Conservation (phyloP, 495 filamentous ascomycete genomes). For the Tuber magnatum region DNA sequence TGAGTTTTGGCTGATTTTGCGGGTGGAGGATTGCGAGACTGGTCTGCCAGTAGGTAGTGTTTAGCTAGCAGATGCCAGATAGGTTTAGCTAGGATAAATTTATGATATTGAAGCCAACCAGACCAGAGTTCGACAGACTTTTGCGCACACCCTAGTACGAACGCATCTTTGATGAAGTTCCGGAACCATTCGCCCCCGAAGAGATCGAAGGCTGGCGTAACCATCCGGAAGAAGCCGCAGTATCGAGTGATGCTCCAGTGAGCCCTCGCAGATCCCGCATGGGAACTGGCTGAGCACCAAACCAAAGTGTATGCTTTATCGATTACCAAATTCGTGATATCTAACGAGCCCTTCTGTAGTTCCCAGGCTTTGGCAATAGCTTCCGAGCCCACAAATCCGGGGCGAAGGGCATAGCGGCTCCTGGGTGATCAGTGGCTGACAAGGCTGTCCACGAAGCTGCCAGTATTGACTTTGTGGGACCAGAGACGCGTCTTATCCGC, state of each 20-base stretch:
- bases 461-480: conserved; percentile 79
- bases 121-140: too few relatives aligned
- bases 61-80: too few relatives aligned
- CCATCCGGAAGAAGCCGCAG: conserved; percentile 70
- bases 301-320: background rate
- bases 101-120: too few relatives aligned
- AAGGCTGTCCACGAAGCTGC: conserved; percentile 73
- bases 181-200: conserved; percentile 67
- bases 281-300: conserved; percentile 2
- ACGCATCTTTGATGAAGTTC: conserved; percentile 84
- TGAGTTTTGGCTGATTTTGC: too few relatives aligned
- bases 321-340: background rate
- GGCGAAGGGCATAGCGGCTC: conserved; percentile 84
- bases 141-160: too few relatives aligned
- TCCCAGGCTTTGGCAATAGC: conserved; percentile 97
- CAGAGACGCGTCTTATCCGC: conserved; percentile 80
- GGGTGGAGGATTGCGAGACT: too few relatives aligned
- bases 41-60: too few relatives aligned
- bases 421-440: conserved; percentile 89
- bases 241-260: conserved; percentile 92
- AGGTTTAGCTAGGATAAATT: too few relatives aligned
- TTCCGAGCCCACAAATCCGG: conserved; percentile 82
- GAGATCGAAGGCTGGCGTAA: conserved; percentile 76
- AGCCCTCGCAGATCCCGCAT: conserved; percentile 15
- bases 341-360: conserved; percentile 47